Evolutionary conservation across 2,329 filamentous ascomycete genomes (phyloP).

Genomic region (Paraconiothyrium brasiliense): DNA sequence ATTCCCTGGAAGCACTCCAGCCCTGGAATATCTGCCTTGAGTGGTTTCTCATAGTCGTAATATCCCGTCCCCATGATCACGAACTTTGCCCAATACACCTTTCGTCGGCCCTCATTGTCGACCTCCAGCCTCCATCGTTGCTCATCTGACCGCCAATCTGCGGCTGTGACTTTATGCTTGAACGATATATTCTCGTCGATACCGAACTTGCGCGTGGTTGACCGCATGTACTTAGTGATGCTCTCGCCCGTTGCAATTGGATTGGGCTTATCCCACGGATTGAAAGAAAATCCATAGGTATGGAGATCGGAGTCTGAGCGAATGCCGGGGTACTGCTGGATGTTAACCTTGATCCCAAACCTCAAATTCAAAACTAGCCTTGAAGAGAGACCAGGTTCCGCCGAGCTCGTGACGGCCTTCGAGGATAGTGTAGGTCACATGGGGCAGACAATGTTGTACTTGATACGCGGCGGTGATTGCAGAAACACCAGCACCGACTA

Average conservation of each 20-base stretch:
- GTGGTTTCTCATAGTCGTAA: conserved; percentile 74
- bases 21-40: conserved; percentile 70
- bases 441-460: conserved; percentile 67
- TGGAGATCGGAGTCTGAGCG: conserved; percentile 61
- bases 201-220: conserved; percentile 54
- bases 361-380: conserved; percentile 23
- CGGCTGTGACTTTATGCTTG: conserved; percentile 52
- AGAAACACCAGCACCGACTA: conserved; percentile 78
- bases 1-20: conserved; percentile 71
- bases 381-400: conserved; percentile 82
- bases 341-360: too few relatives aligned
- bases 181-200: conserved; percentile 59
- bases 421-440: conserved; percentile 70
- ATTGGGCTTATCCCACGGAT: conserved; percentile 68
- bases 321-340: conserved; percentile 70
- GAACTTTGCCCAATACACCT: conserved; percentile 56
- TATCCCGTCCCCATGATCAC: conserved; percentile 73
- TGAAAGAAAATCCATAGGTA: conserved; percentile 71
- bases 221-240: conserved; percentile 56
- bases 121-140: conserved; percentile 59
- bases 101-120: conserved; percentile 46
- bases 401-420: conserved; percentile 73
- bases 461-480: conserved; percentile 80
- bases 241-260: conserved; percentile 57
- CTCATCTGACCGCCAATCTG: conserved; percentile 57